Base-by-base conservation (phyloP, 805 yeast species). In the Kodamaea neixiangensis region DNA sequence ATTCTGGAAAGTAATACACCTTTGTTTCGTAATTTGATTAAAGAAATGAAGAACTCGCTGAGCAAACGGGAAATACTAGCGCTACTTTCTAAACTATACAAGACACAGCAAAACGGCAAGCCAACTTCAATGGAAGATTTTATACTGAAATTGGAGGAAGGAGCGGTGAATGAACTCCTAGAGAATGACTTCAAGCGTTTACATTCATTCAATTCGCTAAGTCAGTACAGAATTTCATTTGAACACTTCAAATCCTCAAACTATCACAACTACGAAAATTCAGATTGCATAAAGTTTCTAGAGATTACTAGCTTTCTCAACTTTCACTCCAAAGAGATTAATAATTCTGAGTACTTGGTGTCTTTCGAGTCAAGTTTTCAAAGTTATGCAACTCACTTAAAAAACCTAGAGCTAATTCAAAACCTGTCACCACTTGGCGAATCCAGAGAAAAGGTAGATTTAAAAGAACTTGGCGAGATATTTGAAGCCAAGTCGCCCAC, bases 191-290 rank as follows among this genome's bases (percentile, higher is more conserved):
- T 61, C 7, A 50, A 54, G 19, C 7, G 21, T 1, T 46, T 57
- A 6, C 65, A 60, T 18, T 18, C 51, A 14, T 71, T 69, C 48
- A 59, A 57, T 35, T 62, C 68, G 14, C 33, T 58, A 4, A 63
- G 60, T 33, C 56, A 56, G 48, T 60, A 56, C 44, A 51, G 75
- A 38, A 49, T 50, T 13, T 58, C 60, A 22, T 66, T 68, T 50
- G 56, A 55, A 44, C 51, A 58, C 43, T 55, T 55, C 57, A 68
- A 68, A 45, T 67, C 75, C 6, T 67, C 68, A 0, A 65, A 68
- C 25, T 64, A 61, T 54, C 60, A 70, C 34, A 71, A 67, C 48
- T 69, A 69, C 50, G 66, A 64, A 5, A 58, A 64, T 33, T 58
- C 70, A 1, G 76, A 72, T 43, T 58, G 63, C 1, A 47, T 57